Evolutionary conservation across 116 monocot genomes (phyloP).

Genomic region (Cymodocea nodosa): DNA sequence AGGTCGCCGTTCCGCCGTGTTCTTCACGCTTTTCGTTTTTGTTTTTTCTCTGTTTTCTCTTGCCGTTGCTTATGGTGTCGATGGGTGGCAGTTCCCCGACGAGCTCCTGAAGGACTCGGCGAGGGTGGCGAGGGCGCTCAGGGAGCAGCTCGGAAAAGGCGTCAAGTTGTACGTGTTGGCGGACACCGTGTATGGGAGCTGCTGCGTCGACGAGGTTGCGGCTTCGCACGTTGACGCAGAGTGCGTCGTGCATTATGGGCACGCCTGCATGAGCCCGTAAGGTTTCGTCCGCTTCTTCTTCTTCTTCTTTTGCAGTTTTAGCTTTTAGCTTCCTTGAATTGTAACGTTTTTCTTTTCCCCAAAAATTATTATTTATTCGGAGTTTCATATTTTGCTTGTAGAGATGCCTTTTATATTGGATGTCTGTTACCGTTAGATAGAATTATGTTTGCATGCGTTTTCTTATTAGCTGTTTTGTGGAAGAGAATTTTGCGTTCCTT

Average conservation of each 20-base stretch:
- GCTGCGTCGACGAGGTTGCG: conserved; percentile 89
- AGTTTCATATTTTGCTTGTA: no score
- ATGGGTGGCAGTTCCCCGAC: conserved; percentile 58
- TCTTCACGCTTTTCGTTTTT: background rate
- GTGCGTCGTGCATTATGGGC: conserved; percentile 92
- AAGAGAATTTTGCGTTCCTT: no score
- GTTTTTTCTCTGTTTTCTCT: background rate
- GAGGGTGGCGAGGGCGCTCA: conserved; percentile 45
- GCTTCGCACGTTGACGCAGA: conserved; percentile 79
- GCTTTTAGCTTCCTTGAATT: background rate
- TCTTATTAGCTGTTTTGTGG: no score
- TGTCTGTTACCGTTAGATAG: no score
- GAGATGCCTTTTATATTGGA: no score
- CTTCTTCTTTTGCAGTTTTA: background rate
- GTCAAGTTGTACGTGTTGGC: conserved; percentile 81
- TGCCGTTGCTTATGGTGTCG: background rate
- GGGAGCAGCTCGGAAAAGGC: conserved; percentile 37
- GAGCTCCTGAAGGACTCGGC: conserved; percentile 74
- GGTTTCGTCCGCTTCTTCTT: conserved; percentile 2
- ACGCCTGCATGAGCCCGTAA: conserved; percentile 95
- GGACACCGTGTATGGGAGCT: conserved; percentile 86
- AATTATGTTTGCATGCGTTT: no score
- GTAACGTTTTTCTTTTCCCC: background rate
- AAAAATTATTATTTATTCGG: no score
- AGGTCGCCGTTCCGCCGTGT: conserved; percentile 37